Percentiles rank a stretch among this genome's conserved stretches.
Conservation (phyloP, 495 filamentous ascomycete genomes). For the Aspergillus homomorphus region DNA sequence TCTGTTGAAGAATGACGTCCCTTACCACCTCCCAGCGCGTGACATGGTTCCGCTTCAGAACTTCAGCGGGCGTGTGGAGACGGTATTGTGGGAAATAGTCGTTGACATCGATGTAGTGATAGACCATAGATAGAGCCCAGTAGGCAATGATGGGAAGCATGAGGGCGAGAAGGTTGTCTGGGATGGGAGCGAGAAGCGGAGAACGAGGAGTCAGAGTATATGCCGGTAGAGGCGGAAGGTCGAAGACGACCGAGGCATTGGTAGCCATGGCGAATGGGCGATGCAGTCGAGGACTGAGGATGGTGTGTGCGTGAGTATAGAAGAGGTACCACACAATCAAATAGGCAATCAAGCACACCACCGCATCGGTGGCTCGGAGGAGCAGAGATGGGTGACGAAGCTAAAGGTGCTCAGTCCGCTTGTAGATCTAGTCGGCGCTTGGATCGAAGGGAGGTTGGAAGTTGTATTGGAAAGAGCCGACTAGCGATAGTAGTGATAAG, state of each 20-base stretch:
- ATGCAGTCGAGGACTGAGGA: not conserved
- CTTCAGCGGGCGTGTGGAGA: constrained; percentile 86
- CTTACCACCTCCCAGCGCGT: constrained; percentile 75
- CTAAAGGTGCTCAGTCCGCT: not conserved
- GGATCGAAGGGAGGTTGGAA: not conserved
- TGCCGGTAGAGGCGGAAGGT: constrained; percentile 73
- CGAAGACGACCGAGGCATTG: constrained; percentile 41
- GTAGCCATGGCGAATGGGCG: constrained; percentile 27
- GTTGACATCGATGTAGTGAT: constrained; percentile 77
- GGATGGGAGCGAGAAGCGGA: constrained; percentile 70
- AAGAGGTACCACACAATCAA: constrained; percentile 6
- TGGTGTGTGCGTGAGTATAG: constrained; percentile 4
- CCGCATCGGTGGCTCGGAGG: constrained; percentile 13
- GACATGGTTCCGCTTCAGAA: constrained; percentile 81
- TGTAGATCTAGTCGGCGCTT: not conserved
- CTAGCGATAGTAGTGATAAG: not conserved
- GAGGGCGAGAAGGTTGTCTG: constrained; percentile 73
- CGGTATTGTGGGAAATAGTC: constrained; percentile 84
- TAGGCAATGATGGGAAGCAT: constrained; percentile 79
- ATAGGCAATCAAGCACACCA: not conserved
- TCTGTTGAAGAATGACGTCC: constrained; percentile 84
- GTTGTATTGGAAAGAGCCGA: not conserved
- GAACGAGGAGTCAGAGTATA: constrained; percentile 65
- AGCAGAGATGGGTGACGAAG: not conserved
- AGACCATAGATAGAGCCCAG: constrained; percentile 83